Percentiles rank a stretch among this genome's conserved stretches.
Conservation (phyloP, 2,329 filamentous ascomycete species). For the Aureobasidium leucospermi region DNA sequence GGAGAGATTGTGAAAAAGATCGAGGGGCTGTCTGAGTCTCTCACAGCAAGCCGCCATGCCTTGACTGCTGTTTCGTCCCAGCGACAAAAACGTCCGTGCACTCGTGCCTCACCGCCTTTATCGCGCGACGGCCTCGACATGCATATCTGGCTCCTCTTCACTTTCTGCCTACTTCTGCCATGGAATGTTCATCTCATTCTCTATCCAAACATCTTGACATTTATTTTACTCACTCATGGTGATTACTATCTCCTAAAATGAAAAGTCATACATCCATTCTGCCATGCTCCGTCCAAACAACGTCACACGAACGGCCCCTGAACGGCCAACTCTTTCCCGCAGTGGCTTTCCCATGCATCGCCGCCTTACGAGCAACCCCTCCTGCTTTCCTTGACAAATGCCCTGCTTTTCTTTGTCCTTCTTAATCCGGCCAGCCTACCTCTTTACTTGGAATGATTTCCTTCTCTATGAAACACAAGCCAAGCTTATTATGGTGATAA, state of each 20-base stretch:
- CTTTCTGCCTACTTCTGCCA: not conserved
- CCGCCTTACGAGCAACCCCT: not conserved
- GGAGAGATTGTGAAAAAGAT: not conserved
- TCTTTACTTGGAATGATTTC: not conserved
- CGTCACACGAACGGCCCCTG: constrained; percentile 11
- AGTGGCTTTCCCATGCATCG: not conserved
- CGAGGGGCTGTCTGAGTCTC: constrained; percentile 5
- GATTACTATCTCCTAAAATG: too few relatives aligned
- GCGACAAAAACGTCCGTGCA: not conserved
- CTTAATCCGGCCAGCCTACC: not conserved
- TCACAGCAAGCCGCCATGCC: not conserved
- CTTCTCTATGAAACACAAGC: not conserved
- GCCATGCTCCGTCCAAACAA: not conserved
- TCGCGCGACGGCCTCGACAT: not conserved
- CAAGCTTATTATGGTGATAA: not conserved
- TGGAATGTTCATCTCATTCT: not conserved
- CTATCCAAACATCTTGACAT: not conserved
- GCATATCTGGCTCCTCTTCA: not conserved
- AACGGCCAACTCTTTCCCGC: not conserved
- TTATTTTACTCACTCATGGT: not conserved
- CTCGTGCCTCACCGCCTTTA: not conserved
- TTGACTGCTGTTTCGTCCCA: not conserved
- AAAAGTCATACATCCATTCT: not conserved
- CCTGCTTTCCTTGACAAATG: not conserved
- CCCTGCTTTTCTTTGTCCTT: not conserved